phyloP scores from a whole-genome alignment of 768 basidiomycete species.

The Boletus subcaerulescens region DNA sequence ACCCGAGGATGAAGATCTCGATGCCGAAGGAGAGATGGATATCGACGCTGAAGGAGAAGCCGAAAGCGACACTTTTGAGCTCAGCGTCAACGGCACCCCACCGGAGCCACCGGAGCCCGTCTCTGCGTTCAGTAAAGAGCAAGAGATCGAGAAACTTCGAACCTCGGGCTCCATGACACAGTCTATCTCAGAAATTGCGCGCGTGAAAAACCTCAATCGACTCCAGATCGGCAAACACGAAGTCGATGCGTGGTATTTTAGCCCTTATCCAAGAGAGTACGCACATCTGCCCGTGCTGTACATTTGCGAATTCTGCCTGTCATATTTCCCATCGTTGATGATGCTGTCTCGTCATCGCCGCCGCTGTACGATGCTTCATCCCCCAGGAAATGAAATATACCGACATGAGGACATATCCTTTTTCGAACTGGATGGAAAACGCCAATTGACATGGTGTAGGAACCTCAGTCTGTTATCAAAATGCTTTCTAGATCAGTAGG shows the following conservation, averaged over 20 bases:
- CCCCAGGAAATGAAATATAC: constrained; percentile 99
- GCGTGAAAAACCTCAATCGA: constrained; percentile 97
- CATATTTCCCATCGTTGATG: constrained; percentile 86
- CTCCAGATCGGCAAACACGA: constrained; percentile 95
- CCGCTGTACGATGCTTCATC: constrained; percentile 88
- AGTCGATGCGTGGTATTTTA: constrained; percentile 99
- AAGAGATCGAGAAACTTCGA: constrained; percentile 97
- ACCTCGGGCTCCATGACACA: constrained; percentile 99
- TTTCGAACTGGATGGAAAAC: constrained; percentile 97
- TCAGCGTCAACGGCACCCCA: constrained; percentile 47
- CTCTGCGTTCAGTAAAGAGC: constrained; percentile 87
- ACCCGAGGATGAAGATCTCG: constrained; percentile 45
- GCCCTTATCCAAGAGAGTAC: constrained; percentile 97
- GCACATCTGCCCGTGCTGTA: constrained; percentile 93
- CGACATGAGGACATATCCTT: constrained; percentile 96
- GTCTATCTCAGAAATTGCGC: constrained; percentile 93
- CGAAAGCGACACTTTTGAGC: constrained; percentile 70
- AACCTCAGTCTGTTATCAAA: constrained; percentile 96
- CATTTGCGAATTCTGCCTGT: constrained; percentile 98
- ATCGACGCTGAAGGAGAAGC: constrained; percentile 45
- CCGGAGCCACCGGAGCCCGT: constrained; percentile 50
- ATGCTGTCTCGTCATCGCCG: constrained; percentile 90
- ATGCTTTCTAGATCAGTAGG: constrained; percentile 97
- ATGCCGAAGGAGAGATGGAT: constrained; percentile 46
- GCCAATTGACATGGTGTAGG: constrained; percentile 94